Conservation (phyloP, 805 yeast species). For the Saturnispora hagleri region DNA sequence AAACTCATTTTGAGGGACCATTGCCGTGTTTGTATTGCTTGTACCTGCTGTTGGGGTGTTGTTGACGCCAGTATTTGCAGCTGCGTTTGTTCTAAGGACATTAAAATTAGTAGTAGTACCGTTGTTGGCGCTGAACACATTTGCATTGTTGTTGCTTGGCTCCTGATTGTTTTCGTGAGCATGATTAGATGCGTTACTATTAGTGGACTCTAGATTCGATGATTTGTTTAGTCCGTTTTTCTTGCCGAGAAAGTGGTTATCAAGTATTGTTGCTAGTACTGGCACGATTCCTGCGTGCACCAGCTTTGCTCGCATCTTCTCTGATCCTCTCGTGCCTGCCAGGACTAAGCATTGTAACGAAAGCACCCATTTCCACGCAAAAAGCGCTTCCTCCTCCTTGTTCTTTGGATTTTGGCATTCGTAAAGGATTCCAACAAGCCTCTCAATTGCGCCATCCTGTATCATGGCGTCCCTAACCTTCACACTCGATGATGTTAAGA, state of each 20-base stretch:
- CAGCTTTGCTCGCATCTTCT: constrained; percentile 70
- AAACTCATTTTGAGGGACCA: neutral
- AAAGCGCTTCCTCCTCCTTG: constrained; percentile 38
- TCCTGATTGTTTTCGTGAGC: neutral
- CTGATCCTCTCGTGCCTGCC: constrained; percentile 90
- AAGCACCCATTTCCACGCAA: constrained; percentile 96
- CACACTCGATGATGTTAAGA: constrained; percentile 74
- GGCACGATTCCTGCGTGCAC: constrained; percentile 91
- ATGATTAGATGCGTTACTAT: neutral
- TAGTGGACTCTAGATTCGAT: neutral
- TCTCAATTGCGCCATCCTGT: constrained; percentile 84
- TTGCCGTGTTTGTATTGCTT: neutral
- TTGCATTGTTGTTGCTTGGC: neutral
- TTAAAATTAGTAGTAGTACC: neutral
- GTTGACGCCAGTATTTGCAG: neutral
- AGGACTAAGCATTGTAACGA: constrained; percentile 88
- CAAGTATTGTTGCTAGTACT: constrained; percentile 82
- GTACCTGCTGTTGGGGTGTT: neutral
- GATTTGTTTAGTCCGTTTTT: constrained; percentile 13
- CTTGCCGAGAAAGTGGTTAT: constrained; percentile 53
- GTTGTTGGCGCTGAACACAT: neutral
- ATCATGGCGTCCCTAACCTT: constrained; percentile 87
- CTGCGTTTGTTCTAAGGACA: neutral
- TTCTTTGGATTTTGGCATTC: constrained; percentile 48
- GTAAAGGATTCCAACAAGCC: constrained; percentile 76